Conservation (phyloP, 2,329 filamentous ascomycete species). For the Cercospora sp. region DNA sequence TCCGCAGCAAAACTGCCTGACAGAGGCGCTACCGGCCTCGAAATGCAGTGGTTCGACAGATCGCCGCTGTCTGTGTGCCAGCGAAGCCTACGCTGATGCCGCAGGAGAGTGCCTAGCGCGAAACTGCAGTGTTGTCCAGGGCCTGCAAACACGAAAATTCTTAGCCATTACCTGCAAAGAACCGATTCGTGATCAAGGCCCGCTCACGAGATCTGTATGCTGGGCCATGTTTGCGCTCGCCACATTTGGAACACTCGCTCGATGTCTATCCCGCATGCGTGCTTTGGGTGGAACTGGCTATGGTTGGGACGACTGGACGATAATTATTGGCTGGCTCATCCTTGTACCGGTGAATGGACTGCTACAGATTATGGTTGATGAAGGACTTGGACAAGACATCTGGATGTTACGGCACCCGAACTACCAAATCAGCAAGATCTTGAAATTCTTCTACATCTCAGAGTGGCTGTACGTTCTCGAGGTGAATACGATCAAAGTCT, state of each 20-base stretch:
- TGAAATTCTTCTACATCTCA: slow-evolving; percentile 24
- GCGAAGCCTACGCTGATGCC: slow-evolving; percentile 5
- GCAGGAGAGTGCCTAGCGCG: slow-evolving; percentile 15
- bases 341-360: slow-evolving; percentile 18
- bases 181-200: slow-evolving; percentile 19
- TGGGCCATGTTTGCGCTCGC: slow-evolving; percentile 26
- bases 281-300: slow-evolving; percentile 21
- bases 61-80: slow-evolving; percentile 18
- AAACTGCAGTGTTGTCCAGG: slow-evolving; percentile 21
- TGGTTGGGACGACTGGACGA: slow-evolving; percentile 23
- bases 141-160: slow-evolving; percentile 17
- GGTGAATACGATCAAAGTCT: slow-evolving; percentile 23
- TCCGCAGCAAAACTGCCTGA: slow-evolving; percentile 16
- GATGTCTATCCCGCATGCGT: slow-evolving; percentile 20
- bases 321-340: slow-evolving; percentile 17
- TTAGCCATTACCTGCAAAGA: slow-evolving; percentile 22
- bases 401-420: slow-evolving; percentile 20
- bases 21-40: slow-evolving; percentile 11
- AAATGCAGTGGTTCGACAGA: slow-evolving; percentile 17
- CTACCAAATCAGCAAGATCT: slow-evolving; percentile 18
- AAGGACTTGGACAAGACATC: slow-evolving; percentile 26
- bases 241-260: slow-evolving; percentile 11
- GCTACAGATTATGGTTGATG: slow-evolving; percentile 16
- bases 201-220: slow-evolving; percentile 7
- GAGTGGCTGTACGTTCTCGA: slow-evolving; percentile 24